phyloP scores from a whole-genome alignment of 495 filamentous ascomycete species.

The Hypoxylon rickii region DNA sequence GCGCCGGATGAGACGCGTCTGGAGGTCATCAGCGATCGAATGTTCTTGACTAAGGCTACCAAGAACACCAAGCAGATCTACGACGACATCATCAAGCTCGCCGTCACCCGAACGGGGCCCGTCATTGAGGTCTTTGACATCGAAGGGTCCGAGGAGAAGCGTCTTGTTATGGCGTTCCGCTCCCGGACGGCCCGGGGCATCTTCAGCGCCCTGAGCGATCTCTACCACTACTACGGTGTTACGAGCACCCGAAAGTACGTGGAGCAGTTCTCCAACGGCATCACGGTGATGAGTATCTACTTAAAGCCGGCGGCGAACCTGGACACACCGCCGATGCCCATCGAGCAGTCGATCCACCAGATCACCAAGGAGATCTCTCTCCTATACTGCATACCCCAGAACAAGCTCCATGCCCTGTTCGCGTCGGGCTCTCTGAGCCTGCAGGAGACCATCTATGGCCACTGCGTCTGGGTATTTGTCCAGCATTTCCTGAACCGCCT shows the following conservation, averaged over 20 bases:
- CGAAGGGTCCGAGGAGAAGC: constrained; percentile 84
- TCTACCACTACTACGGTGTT: constrained; percentile 98
- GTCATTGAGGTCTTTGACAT: constrained; percentile 99
- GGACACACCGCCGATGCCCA: constrained; percentile 56
- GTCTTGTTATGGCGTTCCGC: constrained; percentile 91
- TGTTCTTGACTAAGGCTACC: constrained; percentile 93
- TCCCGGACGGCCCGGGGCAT: constrained; percentile 89
- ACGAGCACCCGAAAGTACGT: constrained; percentile 97
- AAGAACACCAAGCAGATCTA: constrained; percentile 94
- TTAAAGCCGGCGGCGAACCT: constrained; percentile 69
- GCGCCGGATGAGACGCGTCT: constrained; percentile 80
- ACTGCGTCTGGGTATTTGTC: constrained; percentile 96
- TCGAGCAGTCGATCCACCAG: constrained; percentile 95
- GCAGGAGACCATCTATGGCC: constrained; percentile 95
- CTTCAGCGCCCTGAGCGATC: constrained; percentile 92
- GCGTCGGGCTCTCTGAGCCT: constrained; percentile 85
- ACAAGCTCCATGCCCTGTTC: constrained; percentile 89
- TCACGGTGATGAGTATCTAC: constrained; percentile 95
- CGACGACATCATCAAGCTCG: constrained; percentile 86
- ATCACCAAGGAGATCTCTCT: constrained; percentile 98
- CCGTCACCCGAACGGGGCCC: constrained; percentile 80
- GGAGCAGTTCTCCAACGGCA: constrained; percentile 98
- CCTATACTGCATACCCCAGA: constrained; percentile 96
- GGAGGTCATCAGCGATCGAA: constrained; percentile 88
- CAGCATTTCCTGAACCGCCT: constrained; percentile 97